Base-by-base conservation (phyloP, 495 filamentous ascomycete genomes). In the Hyaloscypha variabilis region DNA sequence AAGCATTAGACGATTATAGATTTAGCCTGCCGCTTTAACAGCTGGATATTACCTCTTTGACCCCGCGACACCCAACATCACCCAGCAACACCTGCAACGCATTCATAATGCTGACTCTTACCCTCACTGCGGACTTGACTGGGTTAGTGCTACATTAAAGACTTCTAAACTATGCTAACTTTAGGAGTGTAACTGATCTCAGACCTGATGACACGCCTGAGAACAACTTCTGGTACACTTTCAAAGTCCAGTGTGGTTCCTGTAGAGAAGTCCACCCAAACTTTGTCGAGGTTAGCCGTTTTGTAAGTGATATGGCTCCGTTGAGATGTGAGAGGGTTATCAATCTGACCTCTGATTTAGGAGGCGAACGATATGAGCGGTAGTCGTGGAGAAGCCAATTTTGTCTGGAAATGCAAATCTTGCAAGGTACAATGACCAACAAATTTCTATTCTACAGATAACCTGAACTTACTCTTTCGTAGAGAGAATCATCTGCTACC, bases 321-420 rank as follows among this genome's bases (percentile, higher is more conserved):
- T 21, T 26, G 26, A 0, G 6, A 29, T 19, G 19, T 58, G 26
- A 57, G n/a, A 39, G 25, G 0, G 26, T 3, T 26, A 14, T 26
- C 13, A 31, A 21, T 58, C 56, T 67, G 46, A 68, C 51, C n/a
- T 26, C 8, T 34, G 4, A 39, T 28, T 14, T 56, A 98, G 93
- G 93, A 96, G 72, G 81, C 76, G 58, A 89, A 93, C 71, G 94
- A 97, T 60, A 87, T 96, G 71, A 92, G 91, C 62, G 93, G 92
- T 19, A 96, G 92, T 76, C 86, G 91, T 55, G 95, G 95, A 53
- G 94, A 98, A 77, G 96, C 95, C 10, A 97, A 97, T 77, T 97
- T 99, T 75, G 95, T 99, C 54, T 98, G 94, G 94, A 91, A 87
- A 73, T 99, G 95, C 83, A 96, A 92, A 75, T 89, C 91, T 68